These are phyloP conservation scores for Metahyphopichia silvanorum DNA, from an alignment of 805 yeast genomes.

Conservation along the genomic window DNA sequence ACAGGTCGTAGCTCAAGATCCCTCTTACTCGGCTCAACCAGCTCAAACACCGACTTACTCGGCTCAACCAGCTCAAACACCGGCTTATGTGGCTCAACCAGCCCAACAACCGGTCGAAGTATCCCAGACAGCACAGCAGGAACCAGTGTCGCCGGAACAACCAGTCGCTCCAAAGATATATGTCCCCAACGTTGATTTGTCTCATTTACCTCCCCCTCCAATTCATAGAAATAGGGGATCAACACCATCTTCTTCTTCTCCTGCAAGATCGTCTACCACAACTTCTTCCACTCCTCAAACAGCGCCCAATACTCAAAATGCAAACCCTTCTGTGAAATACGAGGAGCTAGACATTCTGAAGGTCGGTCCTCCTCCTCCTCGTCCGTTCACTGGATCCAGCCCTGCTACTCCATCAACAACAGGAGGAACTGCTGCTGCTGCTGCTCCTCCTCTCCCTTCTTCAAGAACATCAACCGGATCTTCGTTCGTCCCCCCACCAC, in stretches of 20 bases:
- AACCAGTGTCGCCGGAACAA: background rate
- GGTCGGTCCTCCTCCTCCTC: constrained; percentile 49
- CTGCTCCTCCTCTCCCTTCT: constrained; percentile 4
- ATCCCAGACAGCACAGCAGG: background rate
- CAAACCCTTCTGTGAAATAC: background rate
- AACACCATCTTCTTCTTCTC: constrained; percentile 1
- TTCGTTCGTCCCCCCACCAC: constrained; percentile 4
- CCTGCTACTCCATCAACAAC: constrained; percentile 6
- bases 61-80: background rate
- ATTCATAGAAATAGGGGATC: constrained; percentile 27
- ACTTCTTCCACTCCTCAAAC: constrained; percentile 9
- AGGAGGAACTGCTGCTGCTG: constrained; percentile 9
- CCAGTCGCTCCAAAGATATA: constrained; percentile 2
- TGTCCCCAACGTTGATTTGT: constrained; percentile 24
- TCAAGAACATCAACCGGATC: constrained; percentile 1
- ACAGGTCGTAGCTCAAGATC: too few species aligned
- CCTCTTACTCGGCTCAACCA: constrained; percentile 7
- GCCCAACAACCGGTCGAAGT: background rate
- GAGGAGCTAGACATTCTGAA: constrained; percentile 32
- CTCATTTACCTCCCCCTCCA: constrained; percentile 41
- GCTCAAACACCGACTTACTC: constrained; percentile 7
- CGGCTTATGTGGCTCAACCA: background rate
- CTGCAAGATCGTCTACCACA: constrained; percentile 3
- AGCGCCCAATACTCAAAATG: background rate
- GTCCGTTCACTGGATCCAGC: constrained; percentile 15